Percentiles rank a stretch among this genome's conserved stretches.
phyloP scores from a whole-genome alignment of 345 rosid genomes.

The Boechera stricta region DNA sequence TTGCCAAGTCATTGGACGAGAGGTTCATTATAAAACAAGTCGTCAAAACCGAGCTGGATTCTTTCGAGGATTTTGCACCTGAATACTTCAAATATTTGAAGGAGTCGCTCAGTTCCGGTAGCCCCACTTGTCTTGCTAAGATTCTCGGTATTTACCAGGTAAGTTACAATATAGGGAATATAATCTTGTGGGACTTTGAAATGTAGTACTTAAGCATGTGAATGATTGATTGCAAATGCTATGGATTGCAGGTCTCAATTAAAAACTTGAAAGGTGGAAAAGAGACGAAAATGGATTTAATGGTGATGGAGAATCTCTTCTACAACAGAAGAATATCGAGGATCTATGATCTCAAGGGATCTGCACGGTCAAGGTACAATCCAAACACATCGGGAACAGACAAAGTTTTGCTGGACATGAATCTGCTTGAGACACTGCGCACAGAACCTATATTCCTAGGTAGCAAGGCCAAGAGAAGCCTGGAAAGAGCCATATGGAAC shows the following conservation, averaged over 20 bases:
- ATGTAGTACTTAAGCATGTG: slow-evolving; percentile 9
- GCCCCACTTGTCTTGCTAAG: slow-evolving; percentile 99
- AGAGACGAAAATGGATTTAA: slow-evolving; percentile 90
- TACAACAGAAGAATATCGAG: slow-evolving; percentile 71
- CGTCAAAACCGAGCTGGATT: slow-evolving; percentile 81
- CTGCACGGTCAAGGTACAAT: slow-evolving; percentile 81
- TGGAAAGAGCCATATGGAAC: slow-evolving; percentile 98
- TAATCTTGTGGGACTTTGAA: slow-evolving; percentile 2
- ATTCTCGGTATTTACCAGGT: slow-evolving; percentile 99
- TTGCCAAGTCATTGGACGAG: slow-evolving; percentile 92
- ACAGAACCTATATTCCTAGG: slow-evolving; percentile 95
- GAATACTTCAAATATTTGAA: slow-evolving; percentile 81
- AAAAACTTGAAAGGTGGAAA: slow-evolving; percentile 83
- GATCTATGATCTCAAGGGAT: slow-evolving; percentile 95
- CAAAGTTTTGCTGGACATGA: slow-evolving; percentile 85
- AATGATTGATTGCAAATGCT: slow-evolving; percentile 10
- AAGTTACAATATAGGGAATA: slow-evolving; percentile 15
- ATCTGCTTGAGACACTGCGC: slow-evolving; percentile 75
- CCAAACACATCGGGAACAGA: slow-evolving; percentile 75
- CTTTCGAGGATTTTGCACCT: slow-evolving; percentile 90
- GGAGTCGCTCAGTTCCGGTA: slow-evolving; percentile 66
- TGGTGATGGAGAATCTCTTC: slow-evolving; percentile 99
- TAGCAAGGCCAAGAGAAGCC: slow-evolving; percentile 90
- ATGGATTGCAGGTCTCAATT: slow-evolving; percentile 68
- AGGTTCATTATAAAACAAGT: slow-evolving; percentile 96